Base-by-base conservation (phyloP, 2,329 filamentous ascomycete genomes). In the Dactylellina cionopaga region DNA sequence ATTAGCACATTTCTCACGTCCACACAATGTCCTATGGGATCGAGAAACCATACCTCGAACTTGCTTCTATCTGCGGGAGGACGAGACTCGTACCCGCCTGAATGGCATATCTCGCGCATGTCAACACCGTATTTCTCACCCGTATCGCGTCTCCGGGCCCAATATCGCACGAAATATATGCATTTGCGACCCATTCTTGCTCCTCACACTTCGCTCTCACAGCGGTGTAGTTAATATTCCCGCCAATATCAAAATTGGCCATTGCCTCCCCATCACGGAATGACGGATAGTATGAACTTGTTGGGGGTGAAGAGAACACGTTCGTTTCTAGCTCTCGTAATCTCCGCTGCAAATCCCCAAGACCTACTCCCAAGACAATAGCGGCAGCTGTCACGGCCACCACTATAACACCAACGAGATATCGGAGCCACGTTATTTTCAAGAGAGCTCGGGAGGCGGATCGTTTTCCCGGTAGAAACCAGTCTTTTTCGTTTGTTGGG, bases 101-200 rank as follows among this genome's bases (percentile, higher is more conserved):
- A 17, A 55, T 19, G 9, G 51, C 51, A 17, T 55, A 55, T 41
- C 51, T 25, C 15, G 33, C 27, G 19, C 51, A 55, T 13, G 19
- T n/a, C 31, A 55, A 15, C 19, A 41, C 33, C 35, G 19, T n/a
- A 29, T 39, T 55, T 7, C 35, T 31, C 2, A 15, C 17, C n/a
- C 22, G 7, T 37, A 39, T 11, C 5, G 13, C 11, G 29, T 55
- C 35, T 15, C 33, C 22, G 1, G 2, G 11, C 2, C 1, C 33
- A 17, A 55, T 41, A 55, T 41, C n/a, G 19, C 33, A 55, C 17
- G 35, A 39, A 22, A 55, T 37, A 41, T 41, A 55, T 5, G 35
- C 5, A 3, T 41, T 17, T 11, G 6, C 2, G 27, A 11, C 41
- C 51, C 51, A 39, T 13, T n/a, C 15, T 11, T n/a, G 7, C 2